Evolutionary conservation across 2,329 filamentous ascomycete species (phyloP), one percentile per base, ranked within the genome.

Genomic region (Trichoderma atrobrunneum): DNA sequence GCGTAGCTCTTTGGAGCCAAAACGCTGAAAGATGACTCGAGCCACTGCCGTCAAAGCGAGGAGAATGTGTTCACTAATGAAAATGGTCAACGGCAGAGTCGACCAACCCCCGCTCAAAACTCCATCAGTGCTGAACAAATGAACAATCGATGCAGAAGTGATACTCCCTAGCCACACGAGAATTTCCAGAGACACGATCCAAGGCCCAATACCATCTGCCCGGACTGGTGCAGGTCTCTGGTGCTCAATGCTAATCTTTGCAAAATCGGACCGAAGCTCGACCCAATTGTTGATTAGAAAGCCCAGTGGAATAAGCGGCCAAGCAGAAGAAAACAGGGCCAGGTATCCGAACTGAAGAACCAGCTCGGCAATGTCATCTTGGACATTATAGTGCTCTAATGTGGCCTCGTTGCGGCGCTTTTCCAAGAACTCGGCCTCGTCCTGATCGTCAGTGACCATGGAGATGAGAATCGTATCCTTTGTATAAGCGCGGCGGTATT

Each of bases 261-360:
- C 87, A 60, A 93, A 92, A 76, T 94, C 92, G 3, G 91, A 91
- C 11, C 92, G 90, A 11, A 94, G 85, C 79, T 94, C 92, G 71
- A 94, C 83, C 91, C 91, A 93, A 81, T 94, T 91, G 80, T 94
- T 94, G 78, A 93, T 81, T 16, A 94, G 83, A 79, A 94, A 94
- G 0, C 90, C 91, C 26, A 93, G 83, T 0, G 90, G 88, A 0
- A 92, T 92, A 1, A 94, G 83, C 0, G 92, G 92, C 92, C 92
- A 94, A 34, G 93, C 90, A 0, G 92, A 90, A 1, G 89, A 91
- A 80, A 94, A 94, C 5, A 94, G 83, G 0, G 90, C 87, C 0
- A 94, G 85, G 78, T 94, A 93, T 6, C 92, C 92, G 75, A 93
- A 94, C 77, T 91, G 90, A 2, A 93, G 85, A 34, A 90, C 89